phyloP scores from a whole-genome alignment of 148 eudicot species.

The Hydrangea macrophylla region DNA sequence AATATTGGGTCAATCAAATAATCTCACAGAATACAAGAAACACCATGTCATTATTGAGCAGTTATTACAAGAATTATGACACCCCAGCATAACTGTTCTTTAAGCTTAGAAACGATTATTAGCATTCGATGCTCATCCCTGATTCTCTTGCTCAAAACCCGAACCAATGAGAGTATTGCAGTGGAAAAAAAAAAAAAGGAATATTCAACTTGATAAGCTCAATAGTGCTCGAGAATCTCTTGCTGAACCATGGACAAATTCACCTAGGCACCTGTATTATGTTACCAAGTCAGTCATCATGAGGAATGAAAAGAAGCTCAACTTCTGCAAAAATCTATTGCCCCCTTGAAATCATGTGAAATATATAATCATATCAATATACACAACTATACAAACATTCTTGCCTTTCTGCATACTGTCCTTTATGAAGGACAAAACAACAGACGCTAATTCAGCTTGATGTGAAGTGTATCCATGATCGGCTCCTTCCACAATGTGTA shows the following conservation, averaged over 20 bases:
- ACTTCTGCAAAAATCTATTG: background rate
- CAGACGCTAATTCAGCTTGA: conserved; percentile 47
- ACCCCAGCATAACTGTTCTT: background rate
- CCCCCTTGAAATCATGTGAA: background rate
- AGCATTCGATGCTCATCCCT: background rate
- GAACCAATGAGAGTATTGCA: no score
- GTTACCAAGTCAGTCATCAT: background rate
- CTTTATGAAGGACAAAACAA: conserved; percentile 61
- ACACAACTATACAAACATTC: background rate
- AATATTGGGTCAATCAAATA: no score
- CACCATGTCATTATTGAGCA: background rate
- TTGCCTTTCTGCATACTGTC: conserved; percentile 38
- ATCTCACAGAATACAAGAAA: background rate
- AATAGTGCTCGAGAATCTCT: conserved; percentile 8
- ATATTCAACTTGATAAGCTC: background rate
- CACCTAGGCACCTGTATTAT: conserved; percentile 17
- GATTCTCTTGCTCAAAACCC: background rate
- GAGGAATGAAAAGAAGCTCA: background rate
- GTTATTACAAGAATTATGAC: background rate
- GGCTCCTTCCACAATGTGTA: conserved; percentile 65
- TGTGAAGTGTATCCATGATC: conserved; percentile 61
- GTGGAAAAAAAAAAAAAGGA: no score
- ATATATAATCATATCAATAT: background rate
- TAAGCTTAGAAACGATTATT: background rate
- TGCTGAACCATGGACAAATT: background rate